A percentile compares a stretch with the other conserved stretches of the same genome.
These are phyloP conservation scores for Heliamphora pulchella DNA, from an alignment of 179 eudicot species.

Conservation along the genomic window DNA sequence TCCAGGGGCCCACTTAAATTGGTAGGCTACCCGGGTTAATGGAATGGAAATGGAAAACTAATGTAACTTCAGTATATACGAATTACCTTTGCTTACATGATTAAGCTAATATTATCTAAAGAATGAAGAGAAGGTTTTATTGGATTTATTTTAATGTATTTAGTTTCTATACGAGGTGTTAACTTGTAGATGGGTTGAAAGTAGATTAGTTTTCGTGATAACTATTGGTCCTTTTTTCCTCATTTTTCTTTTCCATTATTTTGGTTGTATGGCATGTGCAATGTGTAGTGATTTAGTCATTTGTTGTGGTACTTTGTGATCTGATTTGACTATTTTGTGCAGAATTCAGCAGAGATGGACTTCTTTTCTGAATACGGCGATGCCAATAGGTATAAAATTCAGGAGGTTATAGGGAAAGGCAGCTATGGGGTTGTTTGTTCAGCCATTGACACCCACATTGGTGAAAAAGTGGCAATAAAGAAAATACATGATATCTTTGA, in stretches of 20 bases:
- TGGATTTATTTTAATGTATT: background rate
- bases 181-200: background rate
- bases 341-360: constrained; percentile 41
- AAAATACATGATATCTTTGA: constrained; percentile 50
- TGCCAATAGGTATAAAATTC: constrained; percentile 47
- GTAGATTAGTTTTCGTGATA: background rate
- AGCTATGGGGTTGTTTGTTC: constrained; percentile 66
- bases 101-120: background rate
- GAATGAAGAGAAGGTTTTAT: background rate
- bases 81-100: too few relatives aligned
- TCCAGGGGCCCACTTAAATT: too few relatives aligned
- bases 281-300: background rate
- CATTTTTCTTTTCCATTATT: background rate
- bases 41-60: too few relatives aligned
- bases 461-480: constrained; percentile 57
- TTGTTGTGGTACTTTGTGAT: background rate
- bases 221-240: background rate
- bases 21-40: too few relatives aligned
- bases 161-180: background rate
- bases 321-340: constrained; percentile 4
- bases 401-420: constrained; percentile 53
- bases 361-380: constrained; percentile 54
- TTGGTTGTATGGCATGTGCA: background rate
- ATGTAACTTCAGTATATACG: too few relatives aligned
- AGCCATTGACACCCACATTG: constrained; percentile 48